Evolutionary conservation across 1,139 yeast genomes (phyloP).

Genomic region (Yamadazyma atmosphaerica): DNA sequence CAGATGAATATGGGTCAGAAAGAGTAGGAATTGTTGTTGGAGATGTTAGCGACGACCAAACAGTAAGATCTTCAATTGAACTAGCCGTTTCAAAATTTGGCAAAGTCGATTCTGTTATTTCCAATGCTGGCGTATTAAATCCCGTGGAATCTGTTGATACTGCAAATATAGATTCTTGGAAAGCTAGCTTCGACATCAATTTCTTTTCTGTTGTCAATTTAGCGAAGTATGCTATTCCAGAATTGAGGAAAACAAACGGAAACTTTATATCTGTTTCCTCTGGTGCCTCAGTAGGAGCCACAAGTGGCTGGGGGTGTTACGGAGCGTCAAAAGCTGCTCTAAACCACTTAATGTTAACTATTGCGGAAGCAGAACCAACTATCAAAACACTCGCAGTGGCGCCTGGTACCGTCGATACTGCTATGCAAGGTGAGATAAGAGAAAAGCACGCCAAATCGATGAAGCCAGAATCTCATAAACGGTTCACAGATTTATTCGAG

Average conservation of each 20-base stretch:
- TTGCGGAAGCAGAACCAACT: constrained; percentile 66
- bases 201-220: constrained; percentile 73
- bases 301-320: constrained; percentile 84
- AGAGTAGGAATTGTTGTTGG: constrained; percentile 62
- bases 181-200: constrained; percentile 67
- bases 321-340: constrained; percentile 90
- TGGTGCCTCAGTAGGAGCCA: constrained; percentile 70
- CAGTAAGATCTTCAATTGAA: constrained; percentile 42
- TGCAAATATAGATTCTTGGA: constrained; percentile 60
- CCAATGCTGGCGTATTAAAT: constrained; percentile 86
- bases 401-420: constrained; percentile 92
- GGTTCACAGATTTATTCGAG: constrained; percentile 61
- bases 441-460: constrained; percentile 54
- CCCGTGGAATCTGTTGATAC: constrained; percentile 66
- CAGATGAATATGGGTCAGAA: constrained; percentile 43
- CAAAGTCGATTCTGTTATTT: constrained; percentile 64
- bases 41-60: constrained; percentile 53
- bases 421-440: constrained; percentile 80
- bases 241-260: constrained; percentile 58
- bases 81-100: constrained; percentile 56
- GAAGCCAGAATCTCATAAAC: constrained; percentile 54
- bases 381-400: constrained; percentile 70
- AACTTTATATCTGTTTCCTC: constrained; percentile 75
- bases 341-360: constrained; percentile 66
- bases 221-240: constrained; percentile 58